phyloP scores from a whole-genome alignment of 225 moss, liverwort and hornwort genomes.

The Pseudoscleropodium purum region DNA sequence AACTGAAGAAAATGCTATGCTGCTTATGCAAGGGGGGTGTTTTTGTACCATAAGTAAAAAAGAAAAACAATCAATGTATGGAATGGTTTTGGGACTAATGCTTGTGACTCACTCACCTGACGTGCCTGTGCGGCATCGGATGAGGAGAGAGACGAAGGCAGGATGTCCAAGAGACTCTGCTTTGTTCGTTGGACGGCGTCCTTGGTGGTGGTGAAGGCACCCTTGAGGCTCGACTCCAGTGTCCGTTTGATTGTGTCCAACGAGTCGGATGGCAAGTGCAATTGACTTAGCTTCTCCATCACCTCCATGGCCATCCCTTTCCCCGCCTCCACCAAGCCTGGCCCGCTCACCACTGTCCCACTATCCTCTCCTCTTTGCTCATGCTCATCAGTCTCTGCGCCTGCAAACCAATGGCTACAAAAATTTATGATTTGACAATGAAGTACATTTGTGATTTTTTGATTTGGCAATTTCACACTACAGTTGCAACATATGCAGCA shows the following conservation, averaged over 20 bases:
- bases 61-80: background rate
- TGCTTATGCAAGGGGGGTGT: background rate
- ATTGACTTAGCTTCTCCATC: background rate
- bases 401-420: background rate
- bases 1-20: background rate
- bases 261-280: slow-evolving; percentile 17
- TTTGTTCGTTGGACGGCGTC: slow-evolving; percentile 17
- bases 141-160: slow-evolving; percentile 15
- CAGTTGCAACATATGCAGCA: background rate
- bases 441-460: background rate
- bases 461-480: background rate
- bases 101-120: background rate
- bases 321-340: slow-evolving; percentile 10
- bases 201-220: slow-evolving; percentile 8
- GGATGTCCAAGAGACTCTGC: slow-evolving; percentile 9
- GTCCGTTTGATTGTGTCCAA: slow-evolving; percentile 5
- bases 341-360: background rate
- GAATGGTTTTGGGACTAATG: background rate
- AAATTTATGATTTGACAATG: background rate
- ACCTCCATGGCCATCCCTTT: slow-evolving; percentile 30
- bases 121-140: background rate
- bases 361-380: background rate
- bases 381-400: background rate
- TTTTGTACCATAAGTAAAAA: background rate
- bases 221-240: slow-evolving; percentile 9